Conservation (phyloP, 179 eudicot genomes). For the Beta lomatogona region DNA sequence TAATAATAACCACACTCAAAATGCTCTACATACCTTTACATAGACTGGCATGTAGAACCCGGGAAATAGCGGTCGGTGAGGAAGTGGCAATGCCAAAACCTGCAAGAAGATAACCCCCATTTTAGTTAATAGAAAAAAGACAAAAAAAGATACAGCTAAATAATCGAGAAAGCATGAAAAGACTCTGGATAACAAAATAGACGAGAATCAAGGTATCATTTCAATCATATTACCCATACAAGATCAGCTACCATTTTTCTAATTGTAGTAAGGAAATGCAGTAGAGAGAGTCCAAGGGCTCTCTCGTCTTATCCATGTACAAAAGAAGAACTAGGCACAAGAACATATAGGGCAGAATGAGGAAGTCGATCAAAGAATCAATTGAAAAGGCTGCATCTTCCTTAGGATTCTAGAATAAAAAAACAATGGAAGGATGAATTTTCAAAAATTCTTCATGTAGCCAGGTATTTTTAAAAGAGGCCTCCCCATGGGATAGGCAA, state of each 20-base stretch:
- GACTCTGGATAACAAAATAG: neutral
- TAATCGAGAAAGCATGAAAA: neutral
- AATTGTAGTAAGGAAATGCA: neutral
- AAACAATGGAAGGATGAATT: too few relatives aligned
- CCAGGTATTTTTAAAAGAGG: too few relatives aligned
- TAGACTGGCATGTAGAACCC: constrained; percentile 97
- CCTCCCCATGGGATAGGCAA: too few relatives aligned
- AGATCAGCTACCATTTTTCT: neutral
- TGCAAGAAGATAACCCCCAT: constrained; percentile 34
- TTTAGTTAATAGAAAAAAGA: neutral
- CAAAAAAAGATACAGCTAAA: neutral
- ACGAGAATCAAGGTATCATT: neutral
- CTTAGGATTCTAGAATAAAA: too few relatives aligned
- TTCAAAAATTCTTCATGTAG: too few relatives aligned
- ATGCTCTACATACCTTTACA: constrained; percentile 68
- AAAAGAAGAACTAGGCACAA: neutral
- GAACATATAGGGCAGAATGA: neutral
- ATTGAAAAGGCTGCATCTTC: too few relatives aligned
- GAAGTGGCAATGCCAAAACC: constrained; percentile 92
- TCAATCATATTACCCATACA: neutral
- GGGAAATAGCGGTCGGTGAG: constrained; percentile 89
- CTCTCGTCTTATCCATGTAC: neutral
- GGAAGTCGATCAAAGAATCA: too few relatives aligned
- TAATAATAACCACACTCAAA: neutral
- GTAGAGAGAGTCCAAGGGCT: neutral